Evolutionary conservation across 345 rosid species (phyloP).

Genomic region (Pelargonium nanum): DNA sequence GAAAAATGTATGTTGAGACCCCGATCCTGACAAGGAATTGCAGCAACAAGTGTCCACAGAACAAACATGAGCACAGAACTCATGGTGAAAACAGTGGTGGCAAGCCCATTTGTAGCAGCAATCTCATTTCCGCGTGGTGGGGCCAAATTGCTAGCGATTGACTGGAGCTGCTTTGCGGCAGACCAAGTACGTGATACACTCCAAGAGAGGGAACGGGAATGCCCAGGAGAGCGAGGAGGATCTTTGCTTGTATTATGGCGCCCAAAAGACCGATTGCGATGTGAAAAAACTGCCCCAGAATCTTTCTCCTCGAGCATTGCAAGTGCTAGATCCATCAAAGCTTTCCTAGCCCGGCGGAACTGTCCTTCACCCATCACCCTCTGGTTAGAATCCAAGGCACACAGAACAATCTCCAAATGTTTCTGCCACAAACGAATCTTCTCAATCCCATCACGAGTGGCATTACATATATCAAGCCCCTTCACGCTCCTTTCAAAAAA

Average conservation of each 20-base stretch:
- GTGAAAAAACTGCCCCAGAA: conserved; percentile 30
- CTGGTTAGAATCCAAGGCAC: conserved; percentile 34
- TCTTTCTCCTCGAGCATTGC: conserved; percentile 87
- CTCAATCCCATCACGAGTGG: conserved; percentile 37
- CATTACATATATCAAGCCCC: conserved; percentile 42
- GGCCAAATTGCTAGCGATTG: conserved; percentile 49
- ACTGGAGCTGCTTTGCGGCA: conserved; percentile 80
- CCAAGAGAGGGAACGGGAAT: conserved; percentile 86
- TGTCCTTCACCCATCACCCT: conserved; percentile 66
- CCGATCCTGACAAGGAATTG: conserved; percentile 93
- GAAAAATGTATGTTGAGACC: conserved; percentile 72
- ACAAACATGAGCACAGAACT: conserved; percentile 57
- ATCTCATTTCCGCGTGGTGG: conserved; percentile 53
- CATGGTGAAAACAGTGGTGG: conserved; percentile 61
- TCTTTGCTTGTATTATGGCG: conserved; percentile 29
- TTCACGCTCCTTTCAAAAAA: conserved; percentile 31
- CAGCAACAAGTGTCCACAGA: conserved; percentile 93
- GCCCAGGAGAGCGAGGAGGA: conserved; percentile 36
- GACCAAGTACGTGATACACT: conserved; percentile 98
- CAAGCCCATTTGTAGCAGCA: conserved; percentile 49
- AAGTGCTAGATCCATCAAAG: conserved; percentile 64
- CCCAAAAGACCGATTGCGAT: conserved; percentile 83
- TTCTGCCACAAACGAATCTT: conserved; percentile 39
- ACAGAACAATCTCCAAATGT: conserved; percentile 31
- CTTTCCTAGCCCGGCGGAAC: conserved; percentile 81